Evolutionary conservation across 768 basidiomycete species (phyloP), one percentile per base, ranked within the genome.

Genomic region (Phlebiopsis gigantea): DNA sequence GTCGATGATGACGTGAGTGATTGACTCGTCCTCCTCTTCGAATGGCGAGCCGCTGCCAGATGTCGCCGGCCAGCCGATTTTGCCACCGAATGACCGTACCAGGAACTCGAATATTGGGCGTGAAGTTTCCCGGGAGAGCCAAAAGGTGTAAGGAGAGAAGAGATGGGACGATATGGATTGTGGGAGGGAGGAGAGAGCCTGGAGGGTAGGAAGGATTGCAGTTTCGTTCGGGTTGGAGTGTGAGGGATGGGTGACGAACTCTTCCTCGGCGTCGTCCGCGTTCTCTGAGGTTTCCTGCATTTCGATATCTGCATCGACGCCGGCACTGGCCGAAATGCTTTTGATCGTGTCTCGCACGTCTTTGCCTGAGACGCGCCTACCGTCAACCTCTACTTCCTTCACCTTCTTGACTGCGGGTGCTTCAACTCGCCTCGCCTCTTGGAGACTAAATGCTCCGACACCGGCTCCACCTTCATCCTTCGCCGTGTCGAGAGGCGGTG

Each of bases 1-100:
- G 69, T 99, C 97, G 64, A 97, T 87, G 64, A 99, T 84, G 60
- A 98, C 86, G 72, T 98, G 97, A 1, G 97, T 98, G 53, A 99
- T 94, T 12, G 81, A 80, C 42, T 84, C 79, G 67, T 97, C 93
- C 48, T 73, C 73, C 71, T 92, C 90, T 29, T 83, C 78, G 64
- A 87, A 77, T 0, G 90, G 87, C 3, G 93, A 93, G 21, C 92
- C 92, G 56, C 80, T 77, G 29, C 93, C 94, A 45, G 87, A 86
- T 4, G 90, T 85, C 30, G 78, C 63, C 39, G 91, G 84, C 94
- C 94, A 97, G 43, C 96, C 92, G 63, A 97, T 85, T 46, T 84
- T 83, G 22, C 95, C 97, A 44, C 95, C 96, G 69, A 93, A 93
- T 14, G 90, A 87, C 19, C 93, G 87, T 43, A 98, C 80, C 60